Conservation (phyloP, 495 filamentous ascomycete species). For the Penicillium canescens region DNA sequence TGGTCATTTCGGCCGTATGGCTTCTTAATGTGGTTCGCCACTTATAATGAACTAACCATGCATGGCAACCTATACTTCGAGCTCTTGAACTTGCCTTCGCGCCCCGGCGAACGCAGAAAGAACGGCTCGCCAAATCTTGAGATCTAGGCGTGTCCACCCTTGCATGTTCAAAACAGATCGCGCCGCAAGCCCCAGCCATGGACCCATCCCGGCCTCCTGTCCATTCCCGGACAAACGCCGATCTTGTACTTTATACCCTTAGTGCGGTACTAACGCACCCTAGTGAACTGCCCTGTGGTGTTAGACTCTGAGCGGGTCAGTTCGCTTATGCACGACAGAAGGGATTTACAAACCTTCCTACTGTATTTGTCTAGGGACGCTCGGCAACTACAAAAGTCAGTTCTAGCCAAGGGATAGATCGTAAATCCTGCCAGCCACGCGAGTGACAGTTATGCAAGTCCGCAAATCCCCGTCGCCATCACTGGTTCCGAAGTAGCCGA, state of each 20-base stretch:
- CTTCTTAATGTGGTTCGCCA: no score
- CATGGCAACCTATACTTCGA: no score
- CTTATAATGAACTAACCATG: no score
- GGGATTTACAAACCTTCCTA: not conserved
- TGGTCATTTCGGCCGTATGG: no score
- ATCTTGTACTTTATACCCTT: not conserved
- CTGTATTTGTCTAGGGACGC: not conserved
- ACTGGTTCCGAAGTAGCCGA: constrained; percentile 3
- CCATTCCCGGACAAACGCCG: not conserved
- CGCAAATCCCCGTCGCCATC: not conserved
- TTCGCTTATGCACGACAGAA: not conserved
- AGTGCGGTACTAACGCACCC: not conserved
- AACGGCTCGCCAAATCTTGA: not conserved
- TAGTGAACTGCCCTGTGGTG: no score
- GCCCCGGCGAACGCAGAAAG: not conserved
- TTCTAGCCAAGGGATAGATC: constrained; percentile 6
- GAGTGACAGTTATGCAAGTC: no score
- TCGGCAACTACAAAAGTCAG: not conserved
- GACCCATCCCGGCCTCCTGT: not conserved
- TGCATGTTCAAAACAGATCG: not conserved
- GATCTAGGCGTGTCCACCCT: constrained; percentile 4
- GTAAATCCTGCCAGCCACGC: not conserved
- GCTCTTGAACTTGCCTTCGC: no score
- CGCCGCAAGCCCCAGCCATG: not conserved
- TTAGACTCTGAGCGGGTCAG: not conserved